These are phyloP conservation scores for Wickerhamiella parazyma DNA, from an alignment of 805 yeast species.

Conservation along the genomic window DNA sequence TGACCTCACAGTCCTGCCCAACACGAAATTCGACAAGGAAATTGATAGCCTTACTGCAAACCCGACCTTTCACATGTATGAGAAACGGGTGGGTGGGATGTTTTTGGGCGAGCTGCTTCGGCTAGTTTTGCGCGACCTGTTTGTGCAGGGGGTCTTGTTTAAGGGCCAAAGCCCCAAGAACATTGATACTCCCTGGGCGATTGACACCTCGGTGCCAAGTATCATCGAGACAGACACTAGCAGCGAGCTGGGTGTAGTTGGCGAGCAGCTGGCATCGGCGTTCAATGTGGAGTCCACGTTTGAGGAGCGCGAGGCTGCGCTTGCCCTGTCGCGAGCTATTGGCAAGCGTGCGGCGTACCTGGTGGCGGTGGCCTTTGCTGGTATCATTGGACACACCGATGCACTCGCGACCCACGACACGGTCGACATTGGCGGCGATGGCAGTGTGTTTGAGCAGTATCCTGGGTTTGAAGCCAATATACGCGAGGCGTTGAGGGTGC, in stretches of 20 bases:
- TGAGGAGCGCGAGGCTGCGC: constrained; percentile 64
- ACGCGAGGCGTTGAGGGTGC: constrained; percentile 54
- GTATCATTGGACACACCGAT: constrained; percentile 50
- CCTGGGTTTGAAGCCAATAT: constrained; percentile 77
- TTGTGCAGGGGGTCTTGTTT: constrained; percentile 44
- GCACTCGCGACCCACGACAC: constrained; percentile 54
- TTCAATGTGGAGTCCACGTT: constrained; percentile 55
- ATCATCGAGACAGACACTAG: constrained; percentile 77
- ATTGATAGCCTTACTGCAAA: constrained; percentile 68
- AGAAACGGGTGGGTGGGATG: constrained; percentile 86
- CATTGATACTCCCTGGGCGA: constrained; percentile 47
- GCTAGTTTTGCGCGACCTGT: constrained; percentile 51
- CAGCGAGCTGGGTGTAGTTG: constrained; percentile 33
- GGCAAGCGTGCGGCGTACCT: constrained; percentile 81
- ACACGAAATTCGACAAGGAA: constrained; percentile 57
- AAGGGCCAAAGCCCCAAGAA: constrained; percentile 8
- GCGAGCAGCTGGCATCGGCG: constrained; percentile 30
- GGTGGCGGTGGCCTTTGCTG: constrained; percentile 82
- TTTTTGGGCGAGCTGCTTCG: constrained; percentile 83
- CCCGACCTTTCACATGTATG: constrained; percentile 81
- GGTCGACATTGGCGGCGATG: constrained; percentile 92
- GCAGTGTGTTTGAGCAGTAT: constrained; percentile 83
- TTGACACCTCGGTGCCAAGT: constrained; percentile 75
- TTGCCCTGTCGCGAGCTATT: constrained; percentile 60
- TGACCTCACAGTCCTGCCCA: constrained; percentile 58